A percentile compares a stretch with the other conserved stretches of the same genome.
phyloP scores from a whole-genome alignment of 306 rosid genomes.

The Citrullus colocynthis region DNA sequence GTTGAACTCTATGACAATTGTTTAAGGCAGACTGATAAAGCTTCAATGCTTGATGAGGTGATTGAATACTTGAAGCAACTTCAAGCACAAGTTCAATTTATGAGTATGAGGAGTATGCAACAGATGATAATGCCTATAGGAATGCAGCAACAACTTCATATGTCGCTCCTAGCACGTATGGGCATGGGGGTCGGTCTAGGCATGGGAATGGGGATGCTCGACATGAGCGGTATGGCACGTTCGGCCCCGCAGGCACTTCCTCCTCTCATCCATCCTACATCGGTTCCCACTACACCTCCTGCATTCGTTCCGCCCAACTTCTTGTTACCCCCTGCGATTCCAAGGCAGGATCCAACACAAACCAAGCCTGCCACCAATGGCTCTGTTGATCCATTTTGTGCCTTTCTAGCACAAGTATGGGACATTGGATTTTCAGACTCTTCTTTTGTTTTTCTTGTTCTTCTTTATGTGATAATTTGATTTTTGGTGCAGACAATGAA shows the following conservation, averaged over 20 bases:
- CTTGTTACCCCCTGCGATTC: slow-evolving; percentile 21
- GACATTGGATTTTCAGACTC: background rate
- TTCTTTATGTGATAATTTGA: background rate
- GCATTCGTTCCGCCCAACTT: slow-evolving; percentile 9
- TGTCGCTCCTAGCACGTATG: slow-evolving; percentile 35
- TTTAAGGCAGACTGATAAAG: slow-evolving; percentile 34
- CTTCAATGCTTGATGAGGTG: slow-evolving; percentile 44
- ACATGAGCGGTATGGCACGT: slow-evolving; percentile 18
- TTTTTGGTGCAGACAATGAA: slow-evolving; percentile 27
- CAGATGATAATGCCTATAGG: slow-evolving; percentile 35
- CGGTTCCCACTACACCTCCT: slow-evolving; percentile 8
- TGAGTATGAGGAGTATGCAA: slow-evolving; percentile 30
- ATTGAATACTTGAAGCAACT: slow-evolving; percentile 38
- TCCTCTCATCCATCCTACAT: slow-evolving; percentile 9
- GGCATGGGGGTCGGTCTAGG: slow-evolving; percentile 17
- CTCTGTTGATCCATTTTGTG: slow-evolving; percentile 18
- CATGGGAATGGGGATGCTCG: slow-evolving; percentile 11
- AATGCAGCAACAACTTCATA: slow-evolving; percentile 38
- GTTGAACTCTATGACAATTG: background rate
- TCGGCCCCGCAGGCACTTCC: slow-evolving; percentile 16
- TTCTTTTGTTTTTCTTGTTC: background rate
- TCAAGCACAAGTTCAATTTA: slow-evolving; percentile 32
- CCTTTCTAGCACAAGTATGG: slow-evolving; percentile 24
- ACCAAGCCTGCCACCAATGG: slow-evolving; percentile 21
- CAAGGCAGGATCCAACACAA: slow-evolving; percentile 17